Conservation (phyloP, 768 basidiomycete genomes). For the Filobasidium floriforme region DNA sequence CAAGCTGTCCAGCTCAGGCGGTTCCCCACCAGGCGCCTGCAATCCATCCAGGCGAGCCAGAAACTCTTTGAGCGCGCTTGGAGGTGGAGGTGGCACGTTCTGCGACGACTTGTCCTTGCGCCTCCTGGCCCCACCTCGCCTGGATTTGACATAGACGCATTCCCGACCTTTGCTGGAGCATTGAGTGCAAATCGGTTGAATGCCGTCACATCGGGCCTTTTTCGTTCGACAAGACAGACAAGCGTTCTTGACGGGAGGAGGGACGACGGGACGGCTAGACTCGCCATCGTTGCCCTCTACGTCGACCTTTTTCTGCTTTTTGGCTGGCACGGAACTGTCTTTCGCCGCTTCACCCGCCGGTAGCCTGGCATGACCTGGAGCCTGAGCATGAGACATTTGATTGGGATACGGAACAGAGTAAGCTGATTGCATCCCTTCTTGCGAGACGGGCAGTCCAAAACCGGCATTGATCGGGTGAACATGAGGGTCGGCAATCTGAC, state of each 20-base stretch:
- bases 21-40: constrained; percentile 18
- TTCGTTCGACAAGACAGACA: constrained; percentile 41
- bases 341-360: neutral
- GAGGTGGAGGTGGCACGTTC: constrained; percentile 15
- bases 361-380: neutral
- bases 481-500: neutral
- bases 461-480: constrained; percentile 1
- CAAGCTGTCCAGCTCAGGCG: constrained; percentile 18
- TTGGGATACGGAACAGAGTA: neutral
- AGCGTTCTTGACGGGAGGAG: constrained; percentile 29
- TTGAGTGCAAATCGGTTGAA: constrained; percentile 39
- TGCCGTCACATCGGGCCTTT: constrained; percentile 43
- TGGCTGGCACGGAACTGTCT: neutral
- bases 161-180: constrained; percentile 35
- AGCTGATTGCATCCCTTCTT: neutral
- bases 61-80: constrained; percentile 35
- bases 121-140: constrained; percentile 41
- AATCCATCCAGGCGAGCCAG: constrained; percentile 37
- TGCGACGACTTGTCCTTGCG: constrained; percentile 25
- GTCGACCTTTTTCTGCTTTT: constrained; percentile 5
- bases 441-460: neutral
- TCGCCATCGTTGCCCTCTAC: neutral
- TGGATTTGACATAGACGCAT: constrained; percentile 42
- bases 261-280: neutral
- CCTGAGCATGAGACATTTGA: neutral